Evolutionary conservation across 495 filamentous ascomycete genomes (phyloP).

Genomic region (Apiosordaria backusii): DNA sequence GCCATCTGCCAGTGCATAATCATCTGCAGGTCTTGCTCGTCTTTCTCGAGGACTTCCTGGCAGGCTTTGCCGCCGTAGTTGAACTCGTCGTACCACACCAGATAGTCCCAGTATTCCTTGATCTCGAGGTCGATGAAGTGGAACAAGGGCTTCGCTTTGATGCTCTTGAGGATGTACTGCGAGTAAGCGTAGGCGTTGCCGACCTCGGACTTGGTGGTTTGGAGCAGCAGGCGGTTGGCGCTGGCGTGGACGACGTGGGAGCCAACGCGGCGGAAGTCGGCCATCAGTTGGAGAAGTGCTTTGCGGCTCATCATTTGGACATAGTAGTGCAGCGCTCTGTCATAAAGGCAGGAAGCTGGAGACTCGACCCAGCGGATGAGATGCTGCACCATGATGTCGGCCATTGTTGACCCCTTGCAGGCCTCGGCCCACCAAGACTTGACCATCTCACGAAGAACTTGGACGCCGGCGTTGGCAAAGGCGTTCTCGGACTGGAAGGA

Average conservation of each 20-base stretch:
- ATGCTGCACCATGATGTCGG: constrained; percentile 96
- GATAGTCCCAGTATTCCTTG: constrained; percentile 99
- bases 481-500: constrained; percentile 84
- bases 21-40: constrained; percentile 82
- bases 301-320: constrained; percentile 98
- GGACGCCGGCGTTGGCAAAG: constrained; percentile 85
- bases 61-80: constrained; percentile 97
- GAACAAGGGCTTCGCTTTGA: constrained; percentile 91
- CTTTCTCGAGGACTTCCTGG: constrained; percentile 72
- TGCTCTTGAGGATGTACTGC: constrained; percentile 94
- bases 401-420: constrained; percentile 85
- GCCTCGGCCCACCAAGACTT: constrained; percentile 97
- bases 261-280: constrained; percentile 91
- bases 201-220: constrained; percentile 95
- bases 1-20: constrained; percentile 98
- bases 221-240: constrained; percentile 81
- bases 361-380: constrained; percentile 95
- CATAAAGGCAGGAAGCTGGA: constrained; percentile 88
- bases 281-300: constrained; percentile 94
- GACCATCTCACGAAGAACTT: constrained; percentile 94
- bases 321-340: constrained; percentile 94
- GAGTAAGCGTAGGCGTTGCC: constrained; percentile 96
- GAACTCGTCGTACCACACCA: constrained; percentile 99
- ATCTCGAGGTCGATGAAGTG: constrained; percentile 97
- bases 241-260: constrained; percentile 91